phyloP scores from a whole-genome alignment of 1,284 basidiomycete genomes.

The Anthracocystis walkeri region DNA sequence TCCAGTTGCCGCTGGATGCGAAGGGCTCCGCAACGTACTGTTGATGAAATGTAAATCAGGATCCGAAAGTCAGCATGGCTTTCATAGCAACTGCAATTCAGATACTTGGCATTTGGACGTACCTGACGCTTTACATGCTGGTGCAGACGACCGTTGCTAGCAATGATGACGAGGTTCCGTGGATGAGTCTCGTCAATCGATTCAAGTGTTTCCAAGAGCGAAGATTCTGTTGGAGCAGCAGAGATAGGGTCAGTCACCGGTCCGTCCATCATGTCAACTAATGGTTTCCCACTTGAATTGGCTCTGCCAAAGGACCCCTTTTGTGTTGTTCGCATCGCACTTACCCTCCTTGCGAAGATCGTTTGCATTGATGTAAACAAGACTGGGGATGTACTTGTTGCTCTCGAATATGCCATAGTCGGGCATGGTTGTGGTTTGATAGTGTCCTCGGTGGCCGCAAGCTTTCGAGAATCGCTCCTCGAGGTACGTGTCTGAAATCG shows the following conservation, averaged over 20 bases:
- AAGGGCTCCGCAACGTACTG: constrained; percentile 19
- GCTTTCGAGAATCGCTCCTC: background rate
- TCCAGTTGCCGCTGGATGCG: constrained; percentile 37
- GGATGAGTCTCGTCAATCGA: constrained; percentile 30
- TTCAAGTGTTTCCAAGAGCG: constrained; percentile 20
- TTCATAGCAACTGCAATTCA: background rate
- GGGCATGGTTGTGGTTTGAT: background rate
- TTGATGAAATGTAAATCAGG: background rate
- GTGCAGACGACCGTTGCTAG: background rate
- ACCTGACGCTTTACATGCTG: constrained; percentile 44
- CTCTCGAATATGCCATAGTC: no score
- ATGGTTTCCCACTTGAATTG: no score
- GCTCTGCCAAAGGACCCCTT: background rate
- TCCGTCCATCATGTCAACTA: background rate
- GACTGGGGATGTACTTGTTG: background rate
- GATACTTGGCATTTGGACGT: background rate
- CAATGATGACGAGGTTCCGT: constrained; percentile 35
- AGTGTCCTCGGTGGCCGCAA: background rate
- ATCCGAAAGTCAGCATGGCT: background rate
- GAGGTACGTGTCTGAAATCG: background rate
- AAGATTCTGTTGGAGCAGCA: constrained; percentile 9
- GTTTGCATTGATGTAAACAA: constrained; percentile 4
- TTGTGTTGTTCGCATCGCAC: background rate
- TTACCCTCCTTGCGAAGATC: constrained; percentile 29
- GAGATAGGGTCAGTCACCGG: background rate